A percentile compares a stretch with the other conserved stretches of the same genome.
These are phyloP conservation scores for Entoloma clypeatum DNA, from an alignment of 1,284 basidiomycete species.

Conservation along the genomic window DNA sequence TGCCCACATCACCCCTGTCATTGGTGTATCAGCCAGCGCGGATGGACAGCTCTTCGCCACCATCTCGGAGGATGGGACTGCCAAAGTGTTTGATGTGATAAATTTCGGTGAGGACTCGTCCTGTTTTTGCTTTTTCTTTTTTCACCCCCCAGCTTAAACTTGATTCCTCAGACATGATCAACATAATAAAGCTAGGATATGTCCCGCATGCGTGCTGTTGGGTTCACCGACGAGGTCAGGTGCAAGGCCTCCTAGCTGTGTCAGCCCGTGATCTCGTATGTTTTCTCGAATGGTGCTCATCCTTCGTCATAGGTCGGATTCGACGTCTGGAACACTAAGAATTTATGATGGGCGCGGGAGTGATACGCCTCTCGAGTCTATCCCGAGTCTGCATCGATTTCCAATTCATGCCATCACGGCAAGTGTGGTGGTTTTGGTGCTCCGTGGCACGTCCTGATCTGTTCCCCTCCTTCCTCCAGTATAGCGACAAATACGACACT, in stretches of 20 bases:
- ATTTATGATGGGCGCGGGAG: slow-evolving; percentile 93
- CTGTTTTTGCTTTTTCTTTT: background rate
- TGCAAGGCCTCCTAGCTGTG: slow-evolving; percentile 86
- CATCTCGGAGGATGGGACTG: slow-evolving; percentile 79
- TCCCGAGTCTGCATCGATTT: slow-evolving; percentile 77
- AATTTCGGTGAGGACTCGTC: slow-evolving; percentile 77
- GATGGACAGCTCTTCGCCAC: slow-evolving; percentile 94
- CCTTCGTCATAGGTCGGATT: slow-evolving; percentile 67
- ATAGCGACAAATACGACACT: slow-evolving; percentile 85
- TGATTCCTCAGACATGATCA: slow-evolving; percentile 84
- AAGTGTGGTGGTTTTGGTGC: slow-evolving; percentile 31
- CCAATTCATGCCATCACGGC: slow-evolving; percentile 92
- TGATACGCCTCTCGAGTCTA: slow-evolving; percentile 69
- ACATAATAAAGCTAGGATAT: slow-evolving; percentile 89
- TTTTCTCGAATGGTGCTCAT: slow-evolving; percentile 22
- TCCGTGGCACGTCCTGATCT: background rate
- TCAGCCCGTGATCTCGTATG: slow-evolving; percentile 34
- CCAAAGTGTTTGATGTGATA: slow-evolving; percentile 95
- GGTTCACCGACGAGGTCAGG: slow-evolving; percentile 88
- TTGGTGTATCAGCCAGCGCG: slow-evolving; percentile 81
- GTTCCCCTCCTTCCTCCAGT: slow-evolving; percentile 45
- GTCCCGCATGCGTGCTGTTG: slow-evolving; percentile 87
- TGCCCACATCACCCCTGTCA: slow-evolving; percentile 82
- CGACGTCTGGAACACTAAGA: slow-evolving; percentile 69
- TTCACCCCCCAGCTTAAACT: background rate